Evolutionary conservation across 2,329 filamentous ascomycete genomes (phyloP).

Genomic region (Pseudocercospora musae): DNA sequence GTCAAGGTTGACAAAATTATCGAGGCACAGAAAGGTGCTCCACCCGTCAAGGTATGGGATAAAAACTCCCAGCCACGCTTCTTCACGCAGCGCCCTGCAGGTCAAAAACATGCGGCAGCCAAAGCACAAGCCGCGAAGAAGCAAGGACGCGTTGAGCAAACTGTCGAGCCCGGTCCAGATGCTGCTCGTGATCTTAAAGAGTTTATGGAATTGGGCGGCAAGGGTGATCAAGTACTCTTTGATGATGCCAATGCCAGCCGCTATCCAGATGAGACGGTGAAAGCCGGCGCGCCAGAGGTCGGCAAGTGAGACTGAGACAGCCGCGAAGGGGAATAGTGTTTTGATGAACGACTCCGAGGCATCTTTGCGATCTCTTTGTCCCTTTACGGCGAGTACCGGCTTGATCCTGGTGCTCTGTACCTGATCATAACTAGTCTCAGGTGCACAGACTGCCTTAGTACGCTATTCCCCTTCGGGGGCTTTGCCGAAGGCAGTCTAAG

Average conservation of each 20-base stretch:
- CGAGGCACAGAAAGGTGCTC: conserved; percentile 52
- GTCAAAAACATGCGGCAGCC: conserved; percentile 13
- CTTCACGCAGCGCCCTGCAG: conserved; percentile 20
- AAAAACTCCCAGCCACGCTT: conserved; percentile 61
- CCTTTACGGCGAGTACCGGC: background rate
- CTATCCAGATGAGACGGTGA: conserved; percentile 31
- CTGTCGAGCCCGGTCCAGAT: conserved; percentile 64
- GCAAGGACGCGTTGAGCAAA: conserved; percentile 40
- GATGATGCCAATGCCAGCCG: conserved; percentile 52
- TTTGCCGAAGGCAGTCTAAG: too few species aligned
- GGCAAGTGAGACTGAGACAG: background rate
- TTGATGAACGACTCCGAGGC: too few species aligned
- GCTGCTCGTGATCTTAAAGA: conserved; percentile 66
- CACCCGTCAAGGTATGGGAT: conserved; percentile 68
- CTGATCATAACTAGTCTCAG: background rate
- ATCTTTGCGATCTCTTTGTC: background rate
- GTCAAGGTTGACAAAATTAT: conserved; percentile 62
- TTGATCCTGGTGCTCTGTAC: background rate
- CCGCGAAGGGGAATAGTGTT: background rate
- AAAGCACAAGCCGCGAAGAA: conserved; percentile 32
- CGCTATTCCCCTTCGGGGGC: too few species aligned
- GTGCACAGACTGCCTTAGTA: too few species aligned
- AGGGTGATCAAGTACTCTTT: conserved; percentile 77
- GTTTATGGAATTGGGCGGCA: conserved; percentile 81
- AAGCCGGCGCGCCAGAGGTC: conserved; percentile 14